These are phyloP conservation scores for Cymbomonas tetramitiformis DNA, from an alignment of 139 green algal genomes.

Conservation along the genomic window DNA sequence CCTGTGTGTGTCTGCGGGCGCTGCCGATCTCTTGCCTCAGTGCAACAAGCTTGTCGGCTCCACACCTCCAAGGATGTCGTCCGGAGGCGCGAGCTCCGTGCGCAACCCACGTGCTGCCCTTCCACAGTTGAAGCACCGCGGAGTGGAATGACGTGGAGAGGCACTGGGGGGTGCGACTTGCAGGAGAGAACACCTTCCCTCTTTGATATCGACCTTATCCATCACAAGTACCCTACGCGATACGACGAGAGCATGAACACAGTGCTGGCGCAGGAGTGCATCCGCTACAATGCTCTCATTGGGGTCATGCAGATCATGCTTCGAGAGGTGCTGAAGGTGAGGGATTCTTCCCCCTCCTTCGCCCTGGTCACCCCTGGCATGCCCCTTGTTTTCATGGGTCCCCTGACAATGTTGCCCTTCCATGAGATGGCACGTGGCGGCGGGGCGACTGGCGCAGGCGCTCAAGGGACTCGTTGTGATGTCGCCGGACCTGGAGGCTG, in stretches of 20 bases:
- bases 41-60: not conserved
- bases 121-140: no score
- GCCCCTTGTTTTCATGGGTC: no score
- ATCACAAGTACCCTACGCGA: slow-evolving; percentile 44
- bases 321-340: slow-evolving; percentile 2
- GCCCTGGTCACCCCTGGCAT: no score
- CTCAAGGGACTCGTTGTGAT: slow-evolving; percentile 53
- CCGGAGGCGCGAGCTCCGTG: no score
- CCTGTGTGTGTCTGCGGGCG: no score
- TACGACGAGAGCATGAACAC: slow-evolving; percentile 81
- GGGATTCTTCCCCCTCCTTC: no score
- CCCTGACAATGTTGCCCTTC: no score
- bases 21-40: not conserved
- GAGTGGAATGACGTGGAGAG: no score
- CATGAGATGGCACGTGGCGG: no score
- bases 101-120: slow-evolving; percentile 9
- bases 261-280: slow-evolving; percentile 50
- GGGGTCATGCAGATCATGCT: slow-evolving; percentile 40
- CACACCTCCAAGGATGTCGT: no score
- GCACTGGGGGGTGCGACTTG: not conserved
- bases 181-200: slow-evolving; percentile 13
- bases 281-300: slow-evolving; percentile 55
- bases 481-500: slow-evolving; percentile 53
- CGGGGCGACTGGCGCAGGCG: slow-evolving; percentile 46
- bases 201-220: slow-evolving; percentile 55